Evolutionary conservation across 495 filamentous ascomycete species (phyloP), one percentile per base, ranked within the genome.

Genomic region (Ascodesmis nigricans): DNA sequence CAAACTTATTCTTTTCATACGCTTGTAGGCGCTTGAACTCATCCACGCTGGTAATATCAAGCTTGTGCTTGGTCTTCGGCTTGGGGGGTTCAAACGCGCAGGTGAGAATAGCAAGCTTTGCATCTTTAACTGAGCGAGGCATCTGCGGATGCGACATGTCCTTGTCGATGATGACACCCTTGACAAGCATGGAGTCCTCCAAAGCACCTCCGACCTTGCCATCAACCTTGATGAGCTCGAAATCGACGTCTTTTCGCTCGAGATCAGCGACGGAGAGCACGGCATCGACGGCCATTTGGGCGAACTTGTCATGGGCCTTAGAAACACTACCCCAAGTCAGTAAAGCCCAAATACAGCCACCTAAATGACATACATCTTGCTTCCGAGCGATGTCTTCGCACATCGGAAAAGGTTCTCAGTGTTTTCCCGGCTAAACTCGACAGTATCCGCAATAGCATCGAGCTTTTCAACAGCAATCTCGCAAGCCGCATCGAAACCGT

Each of bases 111-210:
- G 87, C 87, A 48, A 99, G 66, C 60, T 93, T 95, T 46, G 90
- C 87, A 58, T 99, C 78, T 35, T 59, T 63, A 34, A 99, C 84
- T 55, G 91, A 76, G 32, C 72, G 73, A 18, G 87, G 87, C 87
- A 99, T 99, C 56, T 99, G 87, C 10, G 87, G 90, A 57, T 99
- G 87, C 21, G 87, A 99, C 62, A 99, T 95, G 56, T 99, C 87
- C 61, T 99, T 99, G 65, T 99, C 87, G 51, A 99, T 67, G 50
- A 99, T 87, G 25, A 99, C 87, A 55, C 87, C 87, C 59, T 93
- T 82, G 36, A 99, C 83, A 22, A 99, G 69, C 16, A 93, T 54
- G 2, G 82, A 75, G 53, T 99, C 87, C 54, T 93, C 83, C n/a
- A 99, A 67, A 2, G 87, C 58, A 38, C 90, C 87, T 33, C 87